phyloP scores from a whole-genome alignment of 129 eudicot species.

The Deinandra increscens region DNA sequence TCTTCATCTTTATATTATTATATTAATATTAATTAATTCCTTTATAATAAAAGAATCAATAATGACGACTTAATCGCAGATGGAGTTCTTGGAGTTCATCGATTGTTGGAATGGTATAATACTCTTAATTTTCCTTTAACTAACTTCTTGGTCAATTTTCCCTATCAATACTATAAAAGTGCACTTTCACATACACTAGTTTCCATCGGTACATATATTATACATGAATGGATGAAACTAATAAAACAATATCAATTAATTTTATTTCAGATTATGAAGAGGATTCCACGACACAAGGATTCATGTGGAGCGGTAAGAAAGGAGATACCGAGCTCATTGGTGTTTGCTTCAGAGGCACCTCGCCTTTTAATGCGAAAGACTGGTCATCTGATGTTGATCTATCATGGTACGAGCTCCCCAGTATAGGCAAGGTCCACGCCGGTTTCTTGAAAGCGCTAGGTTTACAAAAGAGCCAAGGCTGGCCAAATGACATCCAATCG shows the following conservation, averaged over 20 bases:
- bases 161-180: too few relatives aligned
- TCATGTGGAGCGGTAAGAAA: conserved; percentile 44
- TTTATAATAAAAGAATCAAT: too few relatives aligned
- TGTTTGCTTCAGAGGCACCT: conserved; percentile 70
- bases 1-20: not conserved
- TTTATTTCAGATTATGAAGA: conserved; percentile 39
- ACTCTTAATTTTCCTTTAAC: too few relatives aligned
- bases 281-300: conserved; percentile 48
- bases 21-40: too few relatives aligned
- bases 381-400: conserved; percentile 65
- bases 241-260: not conserved
- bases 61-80: not conserved
- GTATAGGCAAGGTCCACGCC: conserved; percentile 58
- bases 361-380: conserved; percentile 51
- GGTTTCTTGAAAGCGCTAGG: conserved; percentile 82
- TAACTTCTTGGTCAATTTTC: too few relatives aligned
- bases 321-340: conserved; percentile 43
- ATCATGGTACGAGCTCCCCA: conserved; percentile 50
- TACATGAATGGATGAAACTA: too few relatives aligned
- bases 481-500: conserved; percentile 31
- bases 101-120: conserved; percentile 7
- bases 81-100: conserved; percentile 9
- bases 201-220: too few relatives aligned
- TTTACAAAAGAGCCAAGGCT: conserved; percentile 42
- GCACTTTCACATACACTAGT: too few relatives aligned